Evolutionary conservation across 2,329 filamentous ascomycete genomes (phyloP), one percentile per base, ranked within the genome.

Genomic region (Cladosporium oxysporum): DNA sequence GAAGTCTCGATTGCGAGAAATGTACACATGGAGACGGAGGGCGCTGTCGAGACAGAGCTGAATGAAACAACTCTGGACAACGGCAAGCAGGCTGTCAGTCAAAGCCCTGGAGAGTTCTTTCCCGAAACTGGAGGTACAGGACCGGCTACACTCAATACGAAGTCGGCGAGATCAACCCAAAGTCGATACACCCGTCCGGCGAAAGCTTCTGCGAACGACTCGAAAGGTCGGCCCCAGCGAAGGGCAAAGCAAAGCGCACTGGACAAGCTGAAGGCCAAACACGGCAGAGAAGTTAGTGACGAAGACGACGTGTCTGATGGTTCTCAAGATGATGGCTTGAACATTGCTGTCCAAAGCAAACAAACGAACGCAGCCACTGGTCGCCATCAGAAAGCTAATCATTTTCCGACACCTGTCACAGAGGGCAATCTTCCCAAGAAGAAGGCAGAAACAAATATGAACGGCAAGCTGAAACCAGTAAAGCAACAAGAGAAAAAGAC

Each of bases 161-260:
- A 21, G 52, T 7, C 52, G 2, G 6, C 7, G 14, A n/a, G 14
- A 31, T 6, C 28, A 21, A 18, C 52, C 8, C 41, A 29, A 18
- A 16, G 18, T 12, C 16, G 21, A 33, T 1, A 33, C 10, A 5
- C 8, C 2, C 11, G 28, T 29, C 28, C 2, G n/a, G 16, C 3
- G 8, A 55, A 29, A 21, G 52, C 16, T 29, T 18, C 49, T 3
- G 2, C 5, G 16, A 29, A 55, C 21, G n/a, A 11, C 5, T 52
- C 49, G 49, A 29, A 18, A 33, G n/a, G n/a, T 5, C 44, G 23
- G 21, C 41, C 47, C 2, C 55, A 28, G 18, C 41, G 41, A 23
- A n/a, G 44, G 29, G 63, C 63, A 28, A 59, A 61, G 33, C 31
- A 66, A 33, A 62, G 2, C 26, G 64, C 58, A 57, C n/a, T 63